Percentiles rank a stretch among this genome's conserved stretches.
phyloP scores from a whole-genome alignment of 169 alveolate genomes.

The Plasmodium cynomolgi region DNA sequence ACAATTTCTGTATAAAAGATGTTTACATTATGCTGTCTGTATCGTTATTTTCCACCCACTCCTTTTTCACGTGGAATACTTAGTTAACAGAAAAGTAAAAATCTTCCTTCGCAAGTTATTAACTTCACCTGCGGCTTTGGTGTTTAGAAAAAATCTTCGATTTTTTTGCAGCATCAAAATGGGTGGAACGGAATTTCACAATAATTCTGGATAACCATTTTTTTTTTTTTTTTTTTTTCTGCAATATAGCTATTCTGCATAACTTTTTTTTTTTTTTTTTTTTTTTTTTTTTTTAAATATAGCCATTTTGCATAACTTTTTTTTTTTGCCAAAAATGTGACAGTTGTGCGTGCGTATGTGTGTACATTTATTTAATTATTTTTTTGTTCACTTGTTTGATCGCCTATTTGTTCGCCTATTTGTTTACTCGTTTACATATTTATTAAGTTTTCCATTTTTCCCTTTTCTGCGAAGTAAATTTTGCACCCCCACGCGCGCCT shows the following conservation, averaged over 20 bases:
- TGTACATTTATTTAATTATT: neutral
- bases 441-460: constrained; percentile 9
- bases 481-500: constrained; percentile 4
- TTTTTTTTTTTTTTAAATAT: neutral
- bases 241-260: neutral
- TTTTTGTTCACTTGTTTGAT: neutral
- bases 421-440: neutral
- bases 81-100: neutral
- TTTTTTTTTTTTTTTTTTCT: neutral
- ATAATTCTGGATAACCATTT: neutral
- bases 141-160: constrained; percentile 46
- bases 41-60: neutral
- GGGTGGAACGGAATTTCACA: constrained; percentile 11
- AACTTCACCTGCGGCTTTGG: neutral
- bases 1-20: neutral
- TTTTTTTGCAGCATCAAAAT: constrained; percentile 3
- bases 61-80: neutral
- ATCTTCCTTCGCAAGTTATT: neutral
- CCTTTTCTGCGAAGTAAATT: neutral
- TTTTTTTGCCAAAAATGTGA: constrained; percentile 7
- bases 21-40: neutral
- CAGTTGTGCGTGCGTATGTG: neutral
- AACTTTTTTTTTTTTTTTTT: neutral
- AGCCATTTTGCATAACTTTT: neutral
- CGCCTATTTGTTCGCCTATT: neutral